Evolutionary conservation across 108 stramenopile species (phyloP).

Genomic region (Schizochytrium sp.): DNA sequence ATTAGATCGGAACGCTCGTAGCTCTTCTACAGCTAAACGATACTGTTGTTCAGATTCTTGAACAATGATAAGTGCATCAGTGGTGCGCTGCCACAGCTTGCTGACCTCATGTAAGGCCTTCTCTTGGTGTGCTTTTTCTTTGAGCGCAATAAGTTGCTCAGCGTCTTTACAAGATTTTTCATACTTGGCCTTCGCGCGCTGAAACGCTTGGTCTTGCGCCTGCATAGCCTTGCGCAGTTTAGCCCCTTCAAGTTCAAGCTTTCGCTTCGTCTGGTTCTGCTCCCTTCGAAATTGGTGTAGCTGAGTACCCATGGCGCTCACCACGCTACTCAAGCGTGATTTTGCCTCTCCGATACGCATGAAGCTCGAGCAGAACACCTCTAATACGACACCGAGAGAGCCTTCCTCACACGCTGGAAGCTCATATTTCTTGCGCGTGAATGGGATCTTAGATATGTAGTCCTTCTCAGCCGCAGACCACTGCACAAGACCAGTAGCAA

Average conservation of each 20-base stretch:
- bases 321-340: slow-evolving; percentile 55
- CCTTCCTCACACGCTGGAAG: slow-evolving; percentile 39
- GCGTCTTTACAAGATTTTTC: slow-evolving; percentile 51
- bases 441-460: slow-evolving; percentile 18
- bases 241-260: slow-evolving; percentile 16
- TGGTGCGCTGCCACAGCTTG: slow-evolving; percentile 56
- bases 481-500: slow-evolving; percentile 41
- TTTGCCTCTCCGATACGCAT: background rate
- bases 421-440: slow-evolving; percentile 28
- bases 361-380: slow-evolving; percentile 29
- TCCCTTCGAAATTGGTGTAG: slow-evolving; percentile 50
- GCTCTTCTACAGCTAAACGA: slow-evolving; percentile 26
- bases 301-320: slow-evolving; percentile 52
- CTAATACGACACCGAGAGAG: background rate
- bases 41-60: slow-evolving; percentile 58
- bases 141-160: slow-evolving; percentile 47
- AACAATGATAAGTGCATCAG: slow-evolving; percentile 44
- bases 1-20: background rate
- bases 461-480: slow-evolving; percentile 52
- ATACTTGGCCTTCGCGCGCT: slow-evolving; percentile 36
- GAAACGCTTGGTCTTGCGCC: slow-evolving; percentile 33
- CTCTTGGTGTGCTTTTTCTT: slow-evolving; percentile 57
- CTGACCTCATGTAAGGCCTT: slow-evolving; percentile 45
- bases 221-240: slow-evolving; percentile 35
- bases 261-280: slow-evolving; percentile 18